Conservation (phyloP, 1,139 yeast genomes). For the Geotrichum macrosporum region DNA sequence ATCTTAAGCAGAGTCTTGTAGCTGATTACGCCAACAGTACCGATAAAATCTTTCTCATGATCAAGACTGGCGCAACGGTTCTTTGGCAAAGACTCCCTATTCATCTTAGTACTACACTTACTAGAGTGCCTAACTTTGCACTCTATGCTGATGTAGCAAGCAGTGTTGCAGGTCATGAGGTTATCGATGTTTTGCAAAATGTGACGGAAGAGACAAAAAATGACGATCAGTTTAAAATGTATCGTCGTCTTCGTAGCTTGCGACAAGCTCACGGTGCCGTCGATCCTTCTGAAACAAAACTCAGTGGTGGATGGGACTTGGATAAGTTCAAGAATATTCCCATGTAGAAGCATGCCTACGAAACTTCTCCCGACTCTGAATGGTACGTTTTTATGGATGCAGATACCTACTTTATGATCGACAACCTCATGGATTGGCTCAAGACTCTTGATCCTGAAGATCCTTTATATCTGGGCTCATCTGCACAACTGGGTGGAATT, state of each 20-base stretch:
- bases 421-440: conserved; percentile 32
- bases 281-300: conserved; percentile 18
- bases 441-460: conserved; percentile 30
- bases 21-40: conserved; percentile 30
- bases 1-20: conserved; percentile 29
- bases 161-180: conserved; percentile 36
- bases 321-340: conserved; percentile 41
- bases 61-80: conserved; percentile 39
- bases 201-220: conserved; percentile 30
- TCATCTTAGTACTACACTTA: conserved; percentile 38
- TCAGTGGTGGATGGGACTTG: conserved; percentile 35
- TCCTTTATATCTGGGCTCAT: conserved; percentile 36
- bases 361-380: conserved; percentile 31
- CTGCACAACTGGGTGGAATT: conserved; percentile 25
- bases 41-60: conserved; percentile 34
- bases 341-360: conserved; percentile 38
- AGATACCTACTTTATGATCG: conserved; percentile 37
- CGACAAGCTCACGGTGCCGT: conserved; percentile 27
- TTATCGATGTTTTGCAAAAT: conserved; percentile 35
- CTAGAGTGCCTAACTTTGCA: conserved; percentile 37
- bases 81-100: conserved; percentile 40
- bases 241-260: conserved; percentile 31
- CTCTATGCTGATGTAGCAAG: conserved; percentile 38
- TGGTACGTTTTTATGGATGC: conserved; percentile 42
- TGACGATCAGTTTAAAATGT: conserved; percentile 30